Base-by-base conservation (phyloP, 148 eudicot species). In the Vaccinium corymbosum region DNA sequence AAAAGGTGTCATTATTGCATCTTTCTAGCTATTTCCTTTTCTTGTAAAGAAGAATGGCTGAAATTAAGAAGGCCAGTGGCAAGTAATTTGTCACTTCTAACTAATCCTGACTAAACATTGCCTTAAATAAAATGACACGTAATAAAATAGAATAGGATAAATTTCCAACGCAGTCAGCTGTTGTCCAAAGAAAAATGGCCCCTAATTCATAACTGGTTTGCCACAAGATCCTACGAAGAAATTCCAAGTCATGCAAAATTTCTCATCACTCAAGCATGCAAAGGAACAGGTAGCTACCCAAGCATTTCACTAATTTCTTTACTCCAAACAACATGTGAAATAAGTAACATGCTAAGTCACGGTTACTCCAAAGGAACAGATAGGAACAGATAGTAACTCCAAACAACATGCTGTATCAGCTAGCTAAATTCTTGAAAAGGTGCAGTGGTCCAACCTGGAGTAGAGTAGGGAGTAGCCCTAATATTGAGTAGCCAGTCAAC, bases 351-450 rank as follows among this genome's bases (percentile, higher is more conserved):
- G 32, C 14, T 66, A 66, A 10, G 10, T 22, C 71, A 25, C n/a
- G 4, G 68, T 62, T 62, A n/a, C n/a, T 62, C 68, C 27, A 20
- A 62, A n/a, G 68, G 29, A 35, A 2, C 38, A 35, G 38, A 35
- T 2, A 35, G 38, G 38, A 61, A 20, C 25, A n/a, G 27, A n/a
- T 61, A 8, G 17, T 61, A 20, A n/a, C 68, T 61, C 68, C 68
- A 61, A 61, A 61, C 68, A 62, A 62, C 68, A 62, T 61, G 66
- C 66, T 61, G 20, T 61, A 61, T 61, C 66, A 61, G 68, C 68
- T 8, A 62, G 10, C 27, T 62, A 62, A n/a, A n/a, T 62, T n/a
- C 12, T n/a, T 62, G 10, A 1, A 11, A 8, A 8, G 7, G 27
- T 59, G 11, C 27, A 12, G 27, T 62, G 4, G 27, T 20, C 68